These are phyloP conservation scores for Athelia sp. DNA, from an alignment of 1,284 basidiomycete species.

Conservation along the genomic window DNA sequence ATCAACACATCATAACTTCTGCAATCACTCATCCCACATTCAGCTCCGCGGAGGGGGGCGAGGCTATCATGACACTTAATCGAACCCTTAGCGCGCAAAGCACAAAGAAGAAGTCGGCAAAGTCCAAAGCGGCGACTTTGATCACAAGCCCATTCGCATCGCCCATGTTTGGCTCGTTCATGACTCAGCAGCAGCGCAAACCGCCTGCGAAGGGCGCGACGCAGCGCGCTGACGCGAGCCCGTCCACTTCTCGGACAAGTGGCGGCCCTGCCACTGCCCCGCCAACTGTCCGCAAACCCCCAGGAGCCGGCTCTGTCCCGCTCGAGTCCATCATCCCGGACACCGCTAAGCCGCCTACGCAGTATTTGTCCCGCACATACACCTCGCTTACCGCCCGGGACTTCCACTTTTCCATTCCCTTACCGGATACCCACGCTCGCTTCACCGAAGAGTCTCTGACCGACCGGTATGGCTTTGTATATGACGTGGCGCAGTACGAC, in stretches of 20 bases:
- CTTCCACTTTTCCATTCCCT: conserved; percentile 62
- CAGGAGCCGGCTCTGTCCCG: conserved; percentile 64
- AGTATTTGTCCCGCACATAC: conserved; percentile 71
- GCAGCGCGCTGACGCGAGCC: conserved; percentile 9
- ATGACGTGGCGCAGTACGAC: conserved; percentile 80
- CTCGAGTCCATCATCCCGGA: conserved; percentile 87
- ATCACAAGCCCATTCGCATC: conserved; percentile 38
- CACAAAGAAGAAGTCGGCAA: conserved; percentile 27
- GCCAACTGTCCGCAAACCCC: conserved; percentile 27
- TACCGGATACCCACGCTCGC: conserved; percentile 46
- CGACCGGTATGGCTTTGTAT: conserved; percentile 94
- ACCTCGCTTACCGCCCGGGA: conserved; percentile 63
- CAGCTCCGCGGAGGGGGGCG: conserved; percentile 30
- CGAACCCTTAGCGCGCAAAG: conserved; percentile 33
- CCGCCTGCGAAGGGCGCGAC: conserved; percentile 21
- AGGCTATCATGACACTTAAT: conserved; percentile 41
- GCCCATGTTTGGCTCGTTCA: conserved; percentile 56
- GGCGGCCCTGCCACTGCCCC: conserved; percentile 11
- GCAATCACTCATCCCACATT: conserved; percentile 31
- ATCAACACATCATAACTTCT: conserved; percentile 20
- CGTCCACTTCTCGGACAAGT: conserved; percentile 5
- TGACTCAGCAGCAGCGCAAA: conserved; percentile 46
- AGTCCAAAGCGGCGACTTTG: conserved; percentile 24
- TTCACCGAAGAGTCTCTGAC: conserved; percentile 68
- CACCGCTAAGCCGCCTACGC: conserved; percentile 81